Evolutionary conservation across 2,329 filamentous ascomycete species (phyloP).

Genomic region (Aquanectria penicillioides): DNA sequence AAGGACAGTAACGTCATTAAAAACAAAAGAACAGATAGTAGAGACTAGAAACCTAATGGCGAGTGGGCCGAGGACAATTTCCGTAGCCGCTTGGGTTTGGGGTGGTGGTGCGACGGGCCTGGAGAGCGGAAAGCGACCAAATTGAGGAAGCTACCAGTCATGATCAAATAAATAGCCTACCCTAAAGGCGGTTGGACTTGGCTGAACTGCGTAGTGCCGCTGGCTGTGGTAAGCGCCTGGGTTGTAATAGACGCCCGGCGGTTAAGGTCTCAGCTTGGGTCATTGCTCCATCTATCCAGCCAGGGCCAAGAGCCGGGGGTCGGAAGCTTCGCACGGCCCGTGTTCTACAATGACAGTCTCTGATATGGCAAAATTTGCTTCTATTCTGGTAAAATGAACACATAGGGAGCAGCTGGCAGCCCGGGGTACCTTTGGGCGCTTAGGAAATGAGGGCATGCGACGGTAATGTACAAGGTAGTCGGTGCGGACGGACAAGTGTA

Average conservation of each 20-base stretch:
- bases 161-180: no score
- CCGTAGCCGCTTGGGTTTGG: conserved; percentile 35
- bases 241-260: conserved; percentile 18
- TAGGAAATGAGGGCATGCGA: no score
- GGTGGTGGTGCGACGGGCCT: conserved; percentile 32
- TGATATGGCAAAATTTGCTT: neutral
- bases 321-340: neutral
- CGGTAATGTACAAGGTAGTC: no score
- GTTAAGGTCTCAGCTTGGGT: conserved; percentile 7
- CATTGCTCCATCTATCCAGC: neutral
- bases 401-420: no score
- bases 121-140: neutral
- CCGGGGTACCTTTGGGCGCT: no score
- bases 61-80: conserved; percentile 38
- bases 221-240: conserved; percentile 17
- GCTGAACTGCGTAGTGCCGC: neutral
- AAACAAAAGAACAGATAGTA: conserved; percentile 13
- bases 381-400: conserved; percentile 17
- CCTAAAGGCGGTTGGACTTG: conserved; percentile 6
- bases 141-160: no score
- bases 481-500: conserved; percentile 12
- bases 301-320: conserved; percentile 14
- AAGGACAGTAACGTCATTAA: neutral
- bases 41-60: conserved; percentile 17
- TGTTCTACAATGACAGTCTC: neutral